A percentile compares a stretch with the other conserved stretches of the same genome.
Evolutionary conservation across 2,329 filamentous ascomycete species (phyloP).

Genomic region (Colletotrichum ledebouriae): DNA sequence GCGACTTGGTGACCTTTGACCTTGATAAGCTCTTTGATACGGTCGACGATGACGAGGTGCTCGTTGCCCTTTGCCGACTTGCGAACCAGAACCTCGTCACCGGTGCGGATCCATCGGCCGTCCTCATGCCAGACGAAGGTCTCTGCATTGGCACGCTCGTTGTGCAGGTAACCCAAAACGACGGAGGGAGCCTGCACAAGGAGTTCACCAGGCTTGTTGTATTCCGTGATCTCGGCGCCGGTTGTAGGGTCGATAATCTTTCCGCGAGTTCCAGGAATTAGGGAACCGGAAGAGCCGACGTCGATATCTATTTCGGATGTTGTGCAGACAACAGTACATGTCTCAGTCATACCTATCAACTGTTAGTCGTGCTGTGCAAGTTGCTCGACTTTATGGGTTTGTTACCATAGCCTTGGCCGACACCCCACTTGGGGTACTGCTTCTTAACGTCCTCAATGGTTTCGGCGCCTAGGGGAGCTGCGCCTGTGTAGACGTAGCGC

Average conservation of each 20-base stretch:
- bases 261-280: constrained; percentile 73
- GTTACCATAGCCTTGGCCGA: constrained; percentile 80
- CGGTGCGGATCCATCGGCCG: constrained; percentile 83
- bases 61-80: constrained; percentile 75
- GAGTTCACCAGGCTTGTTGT: constrained; percentile 84
- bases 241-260: constrained; percentile 74
- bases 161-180: constrained; percentile 87
- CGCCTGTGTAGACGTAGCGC: constrained; percentile 75
- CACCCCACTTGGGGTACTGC: constrained; percentile 73
- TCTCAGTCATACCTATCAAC: constrained; percentile 76
- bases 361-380: not conserved
- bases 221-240: constrained; percentile 75
- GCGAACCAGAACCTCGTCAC: constrained; percentile 80
- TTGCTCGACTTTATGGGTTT: not conserved
- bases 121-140: constrained; percentile 79
- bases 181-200: constrained; percentile 82
- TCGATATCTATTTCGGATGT: constrained; percentile 71
- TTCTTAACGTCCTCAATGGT: constrained; percentile 72
- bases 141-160: constrained; percentile 84
- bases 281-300: constrained; percentile 76
- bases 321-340: constrained; percentile 74
- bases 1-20: constrained; percentile 84
- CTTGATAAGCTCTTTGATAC: constrained; percentile 79
- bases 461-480: constrained; percentile 80
- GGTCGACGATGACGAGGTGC: constrained; percentile 87